These are phyloP conservation scores for Graphilbum fragrans DNA, from an alignment of 2,329 filamentous ascomycete genomes.

Conservation along the genomic window DNA sequence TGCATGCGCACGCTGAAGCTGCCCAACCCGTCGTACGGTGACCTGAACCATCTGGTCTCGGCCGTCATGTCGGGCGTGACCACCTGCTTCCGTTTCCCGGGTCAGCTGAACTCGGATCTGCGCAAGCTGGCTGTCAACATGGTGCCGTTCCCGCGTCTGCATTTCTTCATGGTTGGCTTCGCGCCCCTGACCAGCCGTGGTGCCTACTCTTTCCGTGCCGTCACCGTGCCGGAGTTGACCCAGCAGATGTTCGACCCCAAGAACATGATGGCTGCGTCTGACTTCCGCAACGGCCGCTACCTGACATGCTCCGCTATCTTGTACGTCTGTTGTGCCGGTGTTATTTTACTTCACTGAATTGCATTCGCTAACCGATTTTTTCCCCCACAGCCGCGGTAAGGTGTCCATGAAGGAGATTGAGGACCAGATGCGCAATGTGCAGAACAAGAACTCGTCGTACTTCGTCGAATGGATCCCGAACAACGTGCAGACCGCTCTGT, in stretches of 20 bases:
- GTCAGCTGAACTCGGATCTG: slow-evolving; percentile 99
- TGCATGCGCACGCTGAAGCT: slow-evolving; percentile 99
- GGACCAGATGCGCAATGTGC: slow-evolving; percentile 99
- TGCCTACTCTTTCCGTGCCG: slow-evolving; percentile 90
- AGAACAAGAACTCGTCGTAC: slow-evolving; percentile 99
- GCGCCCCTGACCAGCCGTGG: slow-evolving; percentile 83
- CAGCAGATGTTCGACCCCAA: slow-evolving; percentile 99
- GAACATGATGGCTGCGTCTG: slow-evolving; percentile 99
- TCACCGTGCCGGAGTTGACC: slow-evolving; percentile 94
- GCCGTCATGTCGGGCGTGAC: slow-evolving; percentile 99
- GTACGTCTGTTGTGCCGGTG: slow-evolving; percentile 33
- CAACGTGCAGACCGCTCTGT: slow-evolving; percentile 99
- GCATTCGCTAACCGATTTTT: slow-evolving; percentile 20
- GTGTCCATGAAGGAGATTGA: slow-evolving; percentile 99
- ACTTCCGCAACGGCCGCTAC: slow-evolving; percentile 99
- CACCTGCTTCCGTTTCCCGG: slow-evolving; percentile 97
- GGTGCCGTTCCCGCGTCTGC: slow-evolving; percentile 99
- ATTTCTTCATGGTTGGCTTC: slow-evolving; percentile 99
- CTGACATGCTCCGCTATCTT: slow-evolving; percentile 99
- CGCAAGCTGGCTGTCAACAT: slow-evolving; percentile 99
- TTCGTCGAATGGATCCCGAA: slow-evolving; percentile 99
- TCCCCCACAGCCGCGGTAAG: slow-evolving; percentile 93
- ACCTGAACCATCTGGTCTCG: slow-evolving; percentile 98
- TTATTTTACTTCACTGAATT: neutral
- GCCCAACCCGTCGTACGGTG: slow-evolving; percentile 94